Base-by-base conservation (phyloP, 2,329 filamentous ascomycete genomes). In the Fusarium lateritium region DNA sequence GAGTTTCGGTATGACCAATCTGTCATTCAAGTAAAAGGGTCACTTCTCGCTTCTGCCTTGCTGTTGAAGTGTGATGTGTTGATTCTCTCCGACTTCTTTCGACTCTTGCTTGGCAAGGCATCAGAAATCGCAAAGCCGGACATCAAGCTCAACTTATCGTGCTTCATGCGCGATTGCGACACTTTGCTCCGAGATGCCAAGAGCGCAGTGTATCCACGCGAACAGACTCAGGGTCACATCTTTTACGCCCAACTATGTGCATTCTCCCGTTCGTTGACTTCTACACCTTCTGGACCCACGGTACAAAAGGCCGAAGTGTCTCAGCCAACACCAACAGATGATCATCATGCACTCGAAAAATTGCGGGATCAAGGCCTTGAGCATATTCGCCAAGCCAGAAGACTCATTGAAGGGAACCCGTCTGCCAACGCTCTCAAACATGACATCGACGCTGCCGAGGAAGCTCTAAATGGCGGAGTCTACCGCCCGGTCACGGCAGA, bases 401-500 rank as follows among this genome's bases (percentile, higher is more conserved):
- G 6, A 6, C 14, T 55, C 11, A 10, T 55, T 2, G 19, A 5
- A 15, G 3, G 14, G 5, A 47, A 47, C 15, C 33, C 7, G 13
- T 55, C 52, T 1, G 8, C 11, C 13, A n/a, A 14, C 3, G 22
- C n/a, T 6, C 42, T 55, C 19, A 31, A 39, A 7, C 31, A 31
- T 14, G 52, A 55, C 3, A 13, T 55, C 2, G 52, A 55, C 15
- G 33, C 33, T 24, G 42, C 33, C 1, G 52, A 55, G n/a, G 52
- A 55, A 21, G n/a, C 19, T 31, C n/a, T 55, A 6, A 24, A 24
- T 3, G 52, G 42, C n/a, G 52, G 52, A 5, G 10, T 47, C 7
- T 55, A 55, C 24, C 42, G 42, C 6, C 52, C 52, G 8, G 33
- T 55, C 5, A 55, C 52, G 14, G 42, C 52, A 5, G 52, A 55